These are phyloP conservation scores for Kodamaea hsintzibuensis DNA, from an alignment of 805 yeast species.

Conservation along the genomic window DNA sequence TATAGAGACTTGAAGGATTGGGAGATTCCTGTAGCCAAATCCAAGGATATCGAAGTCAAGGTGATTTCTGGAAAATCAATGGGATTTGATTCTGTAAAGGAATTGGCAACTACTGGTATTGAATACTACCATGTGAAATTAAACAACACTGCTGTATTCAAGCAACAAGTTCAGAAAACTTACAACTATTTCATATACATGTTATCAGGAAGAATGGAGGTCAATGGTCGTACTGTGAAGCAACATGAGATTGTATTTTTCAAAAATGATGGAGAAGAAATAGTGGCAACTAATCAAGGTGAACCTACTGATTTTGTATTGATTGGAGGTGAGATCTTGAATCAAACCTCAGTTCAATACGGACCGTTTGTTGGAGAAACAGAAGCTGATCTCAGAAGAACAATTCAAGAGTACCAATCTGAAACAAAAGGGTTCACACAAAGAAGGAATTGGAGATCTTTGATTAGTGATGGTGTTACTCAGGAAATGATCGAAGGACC, in stretches of 20 bases:
- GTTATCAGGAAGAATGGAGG: constrained; percentile 55
- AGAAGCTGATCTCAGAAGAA: constrained; percentile 64
- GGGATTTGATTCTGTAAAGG: constrained; percentile 72
- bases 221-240: constrained; percentile 40
- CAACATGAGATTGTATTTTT: constrained; percentile 60
- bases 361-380: constrained; percentile 89
- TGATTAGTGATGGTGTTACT: constrained; percentile 45
- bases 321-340: constrained; percentile 70
- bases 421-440: constrained; percentile 71
- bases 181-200: constrained; percentile 73
- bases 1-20: constrained; percentile 71
- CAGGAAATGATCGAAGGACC: constrained; percentile 42
- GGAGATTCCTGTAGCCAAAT: constrained; percentile 71
- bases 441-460: constrained; percentile 62
- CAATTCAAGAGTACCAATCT: constrained; percentile 69
- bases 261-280: constrained; percentile 56
- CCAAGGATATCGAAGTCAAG: constrained; percentile 59
- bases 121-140: constrained; percentile 67
- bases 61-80: constrained; percentile 78
- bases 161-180: constrained; percentile 57
- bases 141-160: constrained; percentile 63
- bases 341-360: constrained; percentile 78
- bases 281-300: constrained; percentile 14
- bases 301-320: constrained; percentile 58
- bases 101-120: constrained; percentile 80